Percentiles rank a stretch among this genome's conserved stretches.
Conservation (phyloP, 768 basidiomycete genomes). For the Phlebiopsis flavidoalba region DNA sequence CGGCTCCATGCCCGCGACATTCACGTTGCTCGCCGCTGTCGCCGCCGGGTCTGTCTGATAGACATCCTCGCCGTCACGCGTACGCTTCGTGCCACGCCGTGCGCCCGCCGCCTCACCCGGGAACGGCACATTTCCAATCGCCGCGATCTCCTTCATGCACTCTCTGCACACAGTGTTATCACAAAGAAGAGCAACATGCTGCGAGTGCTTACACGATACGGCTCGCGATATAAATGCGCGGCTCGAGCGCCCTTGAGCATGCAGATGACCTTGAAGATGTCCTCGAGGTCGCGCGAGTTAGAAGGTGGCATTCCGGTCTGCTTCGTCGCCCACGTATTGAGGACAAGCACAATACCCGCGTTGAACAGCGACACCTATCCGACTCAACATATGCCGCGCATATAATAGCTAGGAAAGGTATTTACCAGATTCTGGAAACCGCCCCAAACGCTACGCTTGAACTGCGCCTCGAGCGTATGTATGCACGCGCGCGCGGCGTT, state of each 20-base stretch:
- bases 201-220: background rate
- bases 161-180: background rate
- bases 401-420: background rate
- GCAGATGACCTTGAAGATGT: constrained; percentile 37
- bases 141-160: background rate
- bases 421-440: constrained; percentile 7
- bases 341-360: constrained; percentile 36
- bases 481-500: constrained; percentile 41
- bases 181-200: background rate
- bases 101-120: background rate
- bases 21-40: background rate
- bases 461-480: constrained; percentile 36
- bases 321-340: constrained; percentile 38
- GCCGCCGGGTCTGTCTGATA: constrained; percentile 39
- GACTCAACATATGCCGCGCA: background rate
- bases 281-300: constrained; percentile 31
- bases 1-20: background rate
- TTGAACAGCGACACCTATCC: constrained; percentile 29
- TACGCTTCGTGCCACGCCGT: background rate
- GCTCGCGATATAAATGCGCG: constrained; percentile 9
- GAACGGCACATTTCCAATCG: constrained; percentile 32
- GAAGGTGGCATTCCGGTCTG: constrained; percentile 18
- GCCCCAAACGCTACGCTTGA: constrained; percentile 16
- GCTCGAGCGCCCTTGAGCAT: constrained; percentile 28
- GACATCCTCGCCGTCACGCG: constrained; percentile 64